A percentile compares a stretch with the other conserved stretches of the same genome.
phyloP scores from a whole-genome alignment of 2,329 filamentous ascomycete genomes.

The Phoma sp. region DNA sequence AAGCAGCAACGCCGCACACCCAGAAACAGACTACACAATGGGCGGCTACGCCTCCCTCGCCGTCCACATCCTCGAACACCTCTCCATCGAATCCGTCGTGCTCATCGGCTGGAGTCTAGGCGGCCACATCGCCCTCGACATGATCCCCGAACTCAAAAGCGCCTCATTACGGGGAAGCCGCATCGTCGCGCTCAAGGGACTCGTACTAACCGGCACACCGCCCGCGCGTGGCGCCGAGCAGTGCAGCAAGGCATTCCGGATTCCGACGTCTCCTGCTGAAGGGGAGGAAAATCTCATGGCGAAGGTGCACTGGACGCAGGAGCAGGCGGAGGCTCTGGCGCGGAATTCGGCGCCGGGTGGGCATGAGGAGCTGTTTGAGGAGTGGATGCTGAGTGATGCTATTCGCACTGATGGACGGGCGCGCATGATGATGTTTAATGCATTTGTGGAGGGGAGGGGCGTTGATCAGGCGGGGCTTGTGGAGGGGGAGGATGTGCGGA shows the following conservation, averaged over 20 bases:
- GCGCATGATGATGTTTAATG: slow-evolving; percentile 34
- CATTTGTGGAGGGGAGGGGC: slow-evolving; percentile 23
- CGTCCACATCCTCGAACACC: slow-evolving; percentile 35
- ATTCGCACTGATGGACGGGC: slow-evolving; percentile 35
- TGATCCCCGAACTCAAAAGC: slow-evolving; percentile 29
- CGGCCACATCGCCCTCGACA: slow-evolving; percentile 43
- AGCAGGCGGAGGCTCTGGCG: slow-evolving; percentile 27
- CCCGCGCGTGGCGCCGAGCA: slow-evolving; percentile 34
- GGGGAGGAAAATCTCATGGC: slow-evolving; percentile 15
- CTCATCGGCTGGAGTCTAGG: slow-evolving; percentile 46
- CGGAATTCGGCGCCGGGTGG: slow-evolving; percentile 20
- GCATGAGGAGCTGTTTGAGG: slow-evolving; percentile 23
- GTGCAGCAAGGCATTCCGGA: slow-evolving; percentile 20
- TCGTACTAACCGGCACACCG: slow-evolving; percentile 41
- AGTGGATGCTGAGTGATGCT: slow-evolving; percentile 39
- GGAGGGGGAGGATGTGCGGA: slow-evolving; percentile 22
- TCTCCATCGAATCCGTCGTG: slow-evolving; percentile 30
- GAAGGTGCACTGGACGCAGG: slow-evolving; percentile 24
- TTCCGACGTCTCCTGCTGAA: slow-evolving; percentile 1
- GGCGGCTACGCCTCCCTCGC: slow-evolving; percentile 43
- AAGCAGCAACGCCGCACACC: slow-evolving; percentile 35
- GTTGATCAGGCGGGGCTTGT: not conserved
- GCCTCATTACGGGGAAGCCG: not conserved
- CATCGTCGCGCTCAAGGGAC: slow-evolving; percentile 23
- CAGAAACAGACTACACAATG: slow-evolving; percentile 35